These are phyloP conservation scores for Coemansia guatemalensis DNA, from an alignment of 192 early-diverging fungal genomes.

Conservation along the genomic window DNA sequence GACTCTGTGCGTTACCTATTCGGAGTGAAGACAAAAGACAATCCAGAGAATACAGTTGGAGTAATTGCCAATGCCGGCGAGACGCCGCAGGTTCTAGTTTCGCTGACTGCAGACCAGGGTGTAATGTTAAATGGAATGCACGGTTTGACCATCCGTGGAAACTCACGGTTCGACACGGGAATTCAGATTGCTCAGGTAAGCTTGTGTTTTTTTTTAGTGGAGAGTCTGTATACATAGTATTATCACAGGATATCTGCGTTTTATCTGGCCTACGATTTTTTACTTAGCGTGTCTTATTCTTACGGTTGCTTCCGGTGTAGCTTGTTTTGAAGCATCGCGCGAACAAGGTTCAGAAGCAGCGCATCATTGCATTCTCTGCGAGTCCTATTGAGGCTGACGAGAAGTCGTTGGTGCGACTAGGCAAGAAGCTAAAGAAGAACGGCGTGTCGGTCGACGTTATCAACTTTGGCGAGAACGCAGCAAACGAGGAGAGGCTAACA, in stretches of 20 bases:
- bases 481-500: conserved; percentile 86
- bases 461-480: conserved; percentile 91
- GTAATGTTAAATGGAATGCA: conserved; percentile 89
- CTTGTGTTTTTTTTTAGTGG: too few relatives aligned
- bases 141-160: conserved; percentile 70
- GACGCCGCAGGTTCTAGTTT: conserved; percentile 92
- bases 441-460: conserved; percentile 92
- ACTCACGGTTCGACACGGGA: conserved; percentile 74
- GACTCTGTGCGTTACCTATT: conserved; percentile 93
- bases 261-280: background rate
- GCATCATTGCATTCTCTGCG: conserved; percentile 92
- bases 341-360: conserved; percentile 92
- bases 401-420: conserved; percentile 81
- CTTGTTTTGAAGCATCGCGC: conserved; percentile 95
- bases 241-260: background rate
- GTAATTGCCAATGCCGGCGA: conserved; percentile 95
- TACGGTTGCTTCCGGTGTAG: conserved; percentile 28
- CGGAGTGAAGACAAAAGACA: conserved; percentile 82
- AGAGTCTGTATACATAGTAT: background rate
- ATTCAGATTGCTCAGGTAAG: conserved; percentile 93
- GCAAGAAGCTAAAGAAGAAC: conserved; percentile 98
- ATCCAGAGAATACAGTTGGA: conserved; percentile 96
- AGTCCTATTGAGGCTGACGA: conserved; percentile 86
- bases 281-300: conserved; percentile 14
- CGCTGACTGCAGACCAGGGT: conserved; percentile 85